Base-by-base conservation (phyloP, 768 basidiomycete species). In the Auriscalpium orientale region DNA sequence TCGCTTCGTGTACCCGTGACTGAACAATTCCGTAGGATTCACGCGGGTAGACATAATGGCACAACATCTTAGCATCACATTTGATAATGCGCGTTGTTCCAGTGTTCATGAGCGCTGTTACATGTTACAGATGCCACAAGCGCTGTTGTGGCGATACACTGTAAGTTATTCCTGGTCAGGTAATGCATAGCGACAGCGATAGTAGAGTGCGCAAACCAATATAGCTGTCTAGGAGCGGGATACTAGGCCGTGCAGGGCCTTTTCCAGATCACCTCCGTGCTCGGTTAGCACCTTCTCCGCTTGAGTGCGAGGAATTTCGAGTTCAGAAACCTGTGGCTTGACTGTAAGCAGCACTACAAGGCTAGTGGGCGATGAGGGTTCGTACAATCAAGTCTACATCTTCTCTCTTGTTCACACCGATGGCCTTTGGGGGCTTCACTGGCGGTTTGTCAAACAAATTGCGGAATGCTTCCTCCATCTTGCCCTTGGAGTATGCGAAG, bases 321-420 rank as follows among this genome's bases (percentile, higher is more conserved):
- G 79, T 69, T 88, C 85, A 58, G 76, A 73, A 11, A 85, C 74
- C 85, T 85, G 22, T 38, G 33, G 33, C 54, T 21, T 51, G 46
- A 37, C 15, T 15, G 20, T 8, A 40, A 43, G 37, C 9, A 6
- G 6, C 11, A 47, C 21, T 28, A 8, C 5, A n/a, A 12, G 11
- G 49, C 13, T 54, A 36, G 36, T 21, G 44, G 54, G 45, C 21
- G 7, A 21, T 38, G 18, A 7, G 46, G 28, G 69, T 8, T 55
- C 80, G 58, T 59, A 87, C 86, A 49, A 88, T 78, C 8, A 86
- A 59, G 50, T 88, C 84, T 1, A 87, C 69, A 61, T 87, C 84
- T 58, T 85, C 84, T 36, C 76, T 73, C 65, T 84, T 85, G 8
- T 74, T 67, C 4, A 67, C 53, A 49, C 72, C 67, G 5, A 67